A percentile compares a stretch with the other conserved stretches of the same genome.
Conservation (phyloP, 371 early-diverging fungal species). For the Actinomortierella wolfii region DNA sequence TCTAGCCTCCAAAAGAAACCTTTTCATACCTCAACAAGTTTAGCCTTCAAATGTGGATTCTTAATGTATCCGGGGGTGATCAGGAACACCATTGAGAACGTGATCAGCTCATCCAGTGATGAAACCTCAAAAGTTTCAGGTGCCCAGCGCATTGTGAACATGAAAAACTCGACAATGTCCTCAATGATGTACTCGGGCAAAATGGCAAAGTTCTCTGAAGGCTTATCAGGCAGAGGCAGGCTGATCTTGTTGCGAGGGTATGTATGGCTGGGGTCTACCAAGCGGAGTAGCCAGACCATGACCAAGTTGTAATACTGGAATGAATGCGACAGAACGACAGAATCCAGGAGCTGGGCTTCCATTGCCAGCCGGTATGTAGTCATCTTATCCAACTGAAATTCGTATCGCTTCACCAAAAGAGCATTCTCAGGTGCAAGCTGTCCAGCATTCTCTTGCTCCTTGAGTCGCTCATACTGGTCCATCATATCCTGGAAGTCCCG, state of each 20-base stretch:
- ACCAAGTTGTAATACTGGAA: conserved; percentile 82
- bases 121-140: conserved; percentile 59
- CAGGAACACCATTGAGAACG: conserved; percentile 82
- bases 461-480: conserved; percentile 55
- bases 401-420: conserved; percentile 58
- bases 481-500: conserved; percentile 71
- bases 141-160: conserved; percentile 68
- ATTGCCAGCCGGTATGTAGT: conserved; percentile 69
- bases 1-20: no score
- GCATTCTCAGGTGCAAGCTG: conserved; percentile 58
- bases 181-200: conserved; percentile 94
- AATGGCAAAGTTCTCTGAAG: conserved; percentile 70
- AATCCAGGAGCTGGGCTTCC: conserved; percentile 81
- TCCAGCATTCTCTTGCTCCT: conserved; percentile 50
- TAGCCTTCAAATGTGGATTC: conserved; percentile 94
- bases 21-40: conserved; percentile 83
- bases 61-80: conserved; percentile 78
- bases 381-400: conserved; percentile 56
- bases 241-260: conserved; percentile 52
- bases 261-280: conserved; percentile 56
- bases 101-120: conserved; percentile 72
- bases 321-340: conserved; percentile 58
- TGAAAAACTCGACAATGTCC: conserved; percentile 79
- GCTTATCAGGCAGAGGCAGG: conserved; percentile 57
- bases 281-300: conserved; percentile 79